Percentiles rank a stretch among this genome's conserved stretches.
These are phyloP conservation scores for Xylaria sp. DNA, from an alignment of 2,329 filamentous ascomycete genomes.

Conservation along the genomic window DNA sequence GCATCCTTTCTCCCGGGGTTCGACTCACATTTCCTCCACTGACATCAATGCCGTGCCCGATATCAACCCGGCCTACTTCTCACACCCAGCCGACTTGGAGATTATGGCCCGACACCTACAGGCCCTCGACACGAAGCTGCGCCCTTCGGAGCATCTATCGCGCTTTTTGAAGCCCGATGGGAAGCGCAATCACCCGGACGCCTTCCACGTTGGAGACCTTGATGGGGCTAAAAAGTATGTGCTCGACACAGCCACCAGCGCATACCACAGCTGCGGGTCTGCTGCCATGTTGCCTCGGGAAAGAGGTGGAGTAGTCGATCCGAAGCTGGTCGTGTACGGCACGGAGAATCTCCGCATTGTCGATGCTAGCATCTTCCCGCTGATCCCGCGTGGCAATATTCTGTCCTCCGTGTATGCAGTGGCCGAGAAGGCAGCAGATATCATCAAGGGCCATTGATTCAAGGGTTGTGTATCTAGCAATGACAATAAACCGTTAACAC, in stretches of 20 bases:
- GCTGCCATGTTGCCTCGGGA: constrained; percentile 50
- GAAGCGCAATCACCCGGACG: constrained; percentile 42
- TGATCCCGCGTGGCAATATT: constrained; percentile 46
- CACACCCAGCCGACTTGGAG: constrained; percentile 56
- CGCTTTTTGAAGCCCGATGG: constrained; percentile 44
- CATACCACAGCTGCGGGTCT: constrained; percentile 48
- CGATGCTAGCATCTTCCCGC: constrained; percentile 48
- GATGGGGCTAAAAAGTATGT: constrained; percentile 35
- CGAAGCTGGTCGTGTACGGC: constrained; percentile 12
- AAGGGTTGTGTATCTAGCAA: not conserved
- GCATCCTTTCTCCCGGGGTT: constrained; percentile 55
- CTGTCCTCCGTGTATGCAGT: constrained; percentile 36
- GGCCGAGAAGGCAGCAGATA: constrained; percentile 47
- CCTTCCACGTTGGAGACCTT: constrained; percentile 25
- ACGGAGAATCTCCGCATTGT: not conserved
- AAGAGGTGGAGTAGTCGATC: constrained; percentile 20
- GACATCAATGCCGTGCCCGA: constrained; percentile 49
- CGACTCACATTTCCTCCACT: constrained; percentile 53
- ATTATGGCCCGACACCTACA: constrained; percentile 45
- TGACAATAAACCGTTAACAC: no score
- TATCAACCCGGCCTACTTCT: constrained; percentile 59
- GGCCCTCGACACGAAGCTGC: constrained; percentile 35
- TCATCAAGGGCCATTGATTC: constrained; percentile 33
- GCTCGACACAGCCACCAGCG: constrained; percentile 24
- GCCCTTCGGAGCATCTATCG: constrained; percentile 36